Evolutionary conservation across 2,329 filamentous ascomycete genomes (phyloP).

Genomic region (Berkeleyomyces rouxiae): DNA sequence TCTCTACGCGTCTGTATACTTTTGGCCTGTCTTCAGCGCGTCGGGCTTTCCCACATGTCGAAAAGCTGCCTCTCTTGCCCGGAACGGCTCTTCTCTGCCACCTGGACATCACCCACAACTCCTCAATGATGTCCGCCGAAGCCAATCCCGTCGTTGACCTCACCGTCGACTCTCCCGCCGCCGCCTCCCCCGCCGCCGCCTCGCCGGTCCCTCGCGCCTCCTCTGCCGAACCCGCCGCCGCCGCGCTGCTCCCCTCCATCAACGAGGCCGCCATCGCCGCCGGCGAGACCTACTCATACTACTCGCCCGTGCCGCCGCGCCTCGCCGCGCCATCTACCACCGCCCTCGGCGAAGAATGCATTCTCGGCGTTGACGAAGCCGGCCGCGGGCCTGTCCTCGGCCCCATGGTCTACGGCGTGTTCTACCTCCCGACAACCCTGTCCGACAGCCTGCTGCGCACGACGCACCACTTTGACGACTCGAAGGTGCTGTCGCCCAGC

Average conservation of each 20-base stretch:
- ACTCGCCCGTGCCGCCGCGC: conserved; percentile 48
- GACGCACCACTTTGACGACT: conserved; percentile 83
- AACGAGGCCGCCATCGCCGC: conserved; percentile 37
- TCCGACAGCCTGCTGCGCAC: conserved; percentile 58
- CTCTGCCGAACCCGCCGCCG: conserved; percentile 14
- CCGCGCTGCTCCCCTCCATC: conserved; percentile 56
- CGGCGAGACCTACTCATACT: conserved; percentile 55
- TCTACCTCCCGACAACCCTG: conserved; percentile 57
- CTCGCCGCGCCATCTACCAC: conserved; percentile 29
- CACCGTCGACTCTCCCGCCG: conserved; percentile 13
- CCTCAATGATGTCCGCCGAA: not conserved
- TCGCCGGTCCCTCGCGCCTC: not conserved
- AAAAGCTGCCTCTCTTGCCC: not conserved
- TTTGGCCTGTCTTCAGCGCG: not conserved
- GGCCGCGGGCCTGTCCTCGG: conserved; percentile 87
- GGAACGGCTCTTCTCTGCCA: not conserved
- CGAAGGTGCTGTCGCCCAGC: conserved; percentile 72
- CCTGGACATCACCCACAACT: not conserved
- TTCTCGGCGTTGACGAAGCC: conserved; percentile 83
- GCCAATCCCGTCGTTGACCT: not conserved
- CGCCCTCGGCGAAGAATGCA: conserved; percentile 36
- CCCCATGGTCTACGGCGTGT: conserved; percentile 55
- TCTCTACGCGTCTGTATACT: not conserved
- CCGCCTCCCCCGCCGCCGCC: not conserved
- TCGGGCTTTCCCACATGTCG: not conserved